A percentile compares a stretch with the other conserved stretches of the same genome.
Conservation (phyloP, 2,329 filamentous ascomycete species). For the Cladosporium halotolerans region DNA sequence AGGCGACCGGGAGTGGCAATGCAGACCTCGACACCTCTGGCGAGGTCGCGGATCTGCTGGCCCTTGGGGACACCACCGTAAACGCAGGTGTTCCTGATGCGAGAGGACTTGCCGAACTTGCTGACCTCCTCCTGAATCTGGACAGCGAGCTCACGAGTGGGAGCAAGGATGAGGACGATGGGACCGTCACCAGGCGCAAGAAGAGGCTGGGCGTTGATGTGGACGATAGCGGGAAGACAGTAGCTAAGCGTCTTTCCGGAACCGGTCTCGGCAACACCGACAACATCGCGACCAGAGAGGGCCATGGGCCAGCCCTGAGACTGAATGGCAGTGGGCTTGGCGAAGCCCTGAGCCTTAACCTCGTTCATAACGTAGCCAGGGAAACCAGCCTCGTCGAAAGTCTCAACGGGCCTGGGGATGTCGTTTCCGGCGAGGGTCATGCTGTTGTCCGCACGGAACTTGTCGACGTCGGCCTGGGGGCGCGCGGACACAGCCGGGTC, state of each 20-base stretch:
- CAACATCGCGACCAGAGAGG: constrained; percentile 92
- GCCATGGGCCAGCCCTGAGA: constrained; percentile 99
- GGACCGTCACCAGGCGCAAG: constrained; percentile 91
- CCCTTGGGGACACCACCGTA: constrained; percentile 99
- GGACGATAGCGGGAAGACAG: constrained; percentile 94
- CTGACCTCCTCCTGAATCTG: constrained; percentile 98
- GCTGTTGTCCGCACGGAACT: constrained; percentile 77
- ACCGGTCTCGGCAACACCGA: constrained; percentile 98
- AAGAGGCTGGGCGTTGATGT: constrained; percentile 98
- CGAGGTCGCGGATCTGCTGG: constrained; percentile 89
- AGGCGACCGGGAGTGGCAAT: constrained; percentile 96
- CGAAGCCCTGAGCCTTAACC: constrained; percentile 96
- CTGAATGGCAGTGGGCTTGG: constrained; percentile 89
- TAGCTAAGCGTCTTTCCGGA: constrained; percentile 99
- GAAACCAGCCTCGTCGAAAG: constrained; percentile 96
- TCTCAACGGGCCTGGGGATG: constrained; percentile 90
- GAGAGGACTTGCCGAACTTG: constrained; percentile 96
- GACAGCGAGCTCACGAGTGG: constrained; percentile 94
- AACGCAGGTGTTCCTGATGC: constrained; percentile 97
- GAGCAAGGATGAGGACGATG: constrained; percentile 91
- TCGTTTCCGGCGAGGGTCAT: constrained; percentile 76
- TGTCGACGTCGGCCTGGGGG: constrained; percentile 72
- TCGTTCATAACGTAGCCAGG: constrained; percentile 96
- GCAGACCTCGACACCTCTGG: constrained; percentile 93
- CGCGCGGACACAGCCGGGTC: constrained; percentile 70